Percentiles rank a stretch among this genome's conserved stretches.
Conservation (phyloP, 2,329 filamentous ascomycete genomes). For the Bipolaris cookei region DNA sequence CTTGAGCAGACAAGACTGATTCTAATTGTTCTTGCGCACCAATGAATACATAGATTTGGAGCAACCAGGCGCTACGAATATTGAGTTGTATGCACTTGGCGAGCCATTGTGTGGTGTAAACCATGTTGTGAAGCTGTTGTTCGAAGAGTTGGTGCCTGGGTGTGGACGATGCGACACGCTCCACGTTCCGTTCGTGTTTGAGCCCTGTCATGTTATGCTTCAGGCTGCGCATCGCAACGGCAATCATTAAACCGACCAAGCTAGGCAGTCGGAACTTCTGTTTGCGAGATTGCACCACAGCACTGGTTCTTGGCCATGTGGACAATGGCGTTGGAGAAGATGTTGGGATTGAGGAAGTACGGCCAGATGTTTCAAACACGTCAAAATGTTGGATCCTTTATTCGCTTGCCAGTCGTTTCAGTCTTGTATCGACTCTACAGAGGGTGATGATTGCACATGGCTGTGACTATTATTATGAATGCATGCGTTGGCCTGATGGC, state of each 20-base stretch:
- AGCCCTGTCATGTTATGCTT: slow-evolving; percentile 29
- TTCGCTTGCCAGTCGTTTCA: slow-evolving; percentile 8
- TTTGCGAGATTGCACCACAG: slow-evolving; percentile 32
- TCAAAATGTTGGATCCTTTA: slow-evolving; percentile 14
- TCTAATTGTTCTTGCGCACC: neutral
- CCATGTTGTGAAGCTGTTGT: slow-evolving; percentile 14
- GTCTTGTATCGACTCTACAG: neutral
- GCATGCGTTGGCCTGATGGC: slow-evolving; percentile 2
- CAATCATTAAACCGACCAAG: slow-evolving; percentile 8
- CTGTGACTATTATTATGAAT: neutral
- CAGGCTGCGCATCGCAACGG: slow-evolving; percentile 22
- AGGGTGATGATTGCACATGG: neutral
- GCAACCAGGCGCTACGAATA: neutral
- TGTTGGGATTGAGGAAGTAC: slow-evolving; percentile 12
- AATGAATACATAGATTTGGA: neutral
- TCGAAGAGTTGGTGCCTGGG: slow-evolving; percentile 20
- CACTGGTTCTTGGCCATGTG: neutral
- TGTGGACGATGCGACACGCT: slow-evolving; percentile 40
- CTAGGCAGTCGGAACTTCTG: slow-evolving; percentile 24
- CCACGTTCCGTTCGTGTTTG: slow-evolving; percentile 47
- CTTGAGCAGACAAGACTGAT: neutral
- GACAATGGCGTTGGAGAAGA: slow-evolving; percentile 1
- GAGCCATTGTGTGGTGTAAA: neutral
- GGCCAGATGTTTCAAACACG: slow-evolving; percentile 19
- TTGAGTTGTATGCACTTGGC: neutral